Evolutionary conservation across 805 yeast genomes (phyloP).

Genomic region (Zygoascus ofunaensis): DNA sequence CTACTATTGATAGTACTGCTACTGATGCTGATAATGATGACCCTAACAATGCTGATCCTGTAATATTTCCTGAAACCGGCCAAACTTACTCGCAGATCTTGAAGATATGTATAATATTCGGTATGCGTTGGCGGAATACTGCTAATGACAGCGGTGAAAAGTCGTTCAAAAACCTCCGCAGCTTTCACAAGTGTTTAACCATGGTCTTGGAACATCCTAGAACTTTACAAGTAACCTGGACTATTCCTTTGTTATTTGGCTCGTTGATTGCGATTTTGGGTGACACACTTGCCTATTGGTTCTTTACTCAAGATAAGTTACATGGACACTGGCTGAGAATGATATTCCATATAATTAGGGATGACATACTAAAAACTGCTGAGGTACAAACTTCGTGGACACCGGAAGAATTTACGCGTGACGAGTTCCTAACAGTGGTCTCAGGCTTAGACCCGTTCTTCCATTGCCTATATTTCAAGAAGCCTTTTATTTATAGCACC

Average conservation of each 20-base stretch:
- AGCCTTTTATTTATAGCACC: neutral
- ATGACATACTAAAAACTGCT: neutral
- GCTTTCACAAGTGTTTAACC: neutral
- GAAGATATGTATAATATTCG: neutral
- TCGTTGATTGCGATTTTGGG: neutral
- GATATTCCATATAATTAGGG: neutral
- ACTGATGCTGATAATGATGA: too few species aligned
- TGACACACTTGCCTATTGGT: neutral
- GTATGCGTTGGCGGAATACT: neutral
- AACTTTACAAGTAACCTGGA: neutral
- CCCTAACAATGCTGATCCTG: too few species aligned
- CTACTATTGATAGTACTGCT: too few species aligned
- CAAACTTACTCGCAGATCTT: neutral
- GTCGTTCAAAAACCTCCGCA: neutral
- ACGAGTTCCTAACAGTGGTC: too few species aligned
- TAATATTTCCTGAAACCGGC: neutral
- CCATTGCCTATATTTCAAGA: neutral
- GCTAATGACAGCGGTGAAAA: neutral
- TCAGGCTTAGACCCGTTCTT: too few species aligned
- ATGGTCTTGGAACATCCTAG: neutral
- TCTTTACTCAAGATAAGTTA: neutral
- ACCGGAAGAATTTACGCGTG: too few species aligned
- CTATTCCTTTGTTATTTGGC: neutral
- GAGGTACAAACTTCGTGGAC: neutral
- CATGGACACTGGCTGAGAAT: neutral